Evolutionary conservation across 2,329 filamentous ascomycete species (phyloP).

Genomic region (Neofusicoccum kwambonambiense): DNA sequence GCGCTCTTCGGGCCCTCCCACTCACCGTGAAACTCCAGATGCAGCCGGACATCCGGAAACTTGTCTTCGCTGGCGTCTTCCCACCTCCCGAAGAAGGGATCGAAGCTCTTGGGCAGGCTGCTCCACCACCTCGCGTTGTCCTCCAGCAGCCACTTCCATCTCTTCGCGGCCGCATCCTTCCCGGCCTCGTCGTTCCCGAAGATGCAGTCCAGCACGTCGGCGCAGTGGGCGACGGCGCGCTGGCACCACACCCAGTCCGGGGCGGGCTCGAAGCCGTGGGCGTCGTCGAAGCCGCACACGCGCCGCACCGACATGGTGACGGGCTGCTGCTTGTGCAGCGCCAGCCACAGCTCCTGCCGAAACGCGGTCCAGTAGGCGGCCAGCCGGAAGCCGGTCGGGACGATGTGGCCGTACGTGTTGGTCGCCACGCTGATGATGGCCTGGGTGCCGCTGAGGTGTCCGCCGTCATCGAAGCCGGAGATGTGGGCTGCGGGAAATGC

Average conservation of each 20-base stretch:
- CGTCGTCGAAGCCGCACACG: background rate
- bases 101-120: slow-evolving; percentile 32
- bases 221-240: slow-evolving; percentile 13
- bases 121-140: slow-evolving; percentile 34
- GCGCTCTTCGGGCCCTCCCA: too few relatives aligned
- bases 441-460: slow-evolving; percentile 35
- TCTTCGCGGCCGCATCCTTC: slow-evolving; percentile 21
- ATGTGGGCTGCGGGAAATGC: slow-evolving; percentile 26
- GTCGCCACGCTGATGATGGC: slow-evolving; percentile 2
- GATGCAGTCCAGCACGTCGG: background rate
- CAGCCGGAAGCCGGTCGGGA: slow-evolving; percentile 27
- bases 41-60: slow-evolving; percentile 37
- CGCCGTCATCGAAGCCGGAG: slow-evolving; percentile 35
- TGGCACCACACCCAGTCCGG: slow-evolving; percentile 14
- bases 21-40: slow-evolving; percentile 34
- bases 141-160: slow-evolving; percentile 33
- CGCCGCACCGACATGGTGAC: background rate
- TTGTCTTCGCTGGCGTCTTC: background rate
- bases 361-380: slow-evolving; percentile 41
- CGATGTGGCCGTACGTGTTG: slow-evolving; percentile 27
- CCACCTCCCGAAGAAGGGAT: slow-evolving; percentile 27
- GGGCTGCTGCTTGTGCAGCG: slow-evolving; percentile 21
- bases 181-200: background rate
- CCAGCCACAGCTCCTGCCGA: slow-evolving; percentile 38
- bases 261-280: background rate